Percentiles rank a stretch among this genome's conserved stretches.
Evolutionary conservation across 2,329 filamentous ascomycete species (phyloP).

Genomic region (Diaporthe capsici): DNA sequence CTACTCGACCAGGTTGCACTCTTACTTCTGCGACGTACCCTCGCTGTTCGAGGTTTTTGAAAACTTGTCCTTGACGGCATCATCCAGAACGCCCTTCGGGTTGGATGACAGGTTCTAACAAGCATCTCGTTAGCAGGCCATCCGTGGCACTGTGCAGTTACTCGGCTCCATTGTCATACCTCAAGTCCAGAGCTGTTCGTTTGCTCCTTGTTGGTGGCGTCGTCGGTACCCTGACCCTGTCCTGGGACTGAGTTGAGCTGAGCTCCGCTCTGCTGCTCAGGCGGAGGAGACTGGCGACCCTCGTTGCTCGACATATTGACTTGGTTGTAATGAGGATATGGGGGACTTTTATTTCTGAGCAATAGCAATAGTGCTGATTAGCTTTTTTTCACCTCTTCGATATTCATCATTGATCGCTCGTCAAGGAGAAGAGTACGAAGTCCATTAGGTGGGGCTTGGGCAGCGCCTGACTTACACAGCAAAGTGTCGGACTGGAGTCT

Average conservation of each 20-base stretch:
- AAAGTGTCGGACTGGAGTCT: background rate
- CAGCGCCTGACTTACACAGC: slow-evolving; percentile 11
- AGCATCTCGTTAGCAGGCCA: slow-evolving; percentile 36
- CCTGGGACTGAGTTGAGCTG: slow-evolving; percentile 73
- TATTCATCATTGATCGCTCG: background rate
- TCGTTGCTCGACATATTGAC: slow-evolving; percentile 72
- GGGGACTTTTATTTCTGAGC: background rate
- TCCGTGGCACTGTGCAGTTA: background rate
- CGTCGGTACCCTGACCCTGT: slow-evolving; percentile 70
- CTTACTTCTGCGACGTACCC: slow-evolving; percentile 21
- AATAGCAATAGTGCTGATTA: background rate
- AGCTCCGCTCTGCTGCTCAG: slow-evolving; percentile 74
- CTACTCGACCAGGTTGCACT: background rate
- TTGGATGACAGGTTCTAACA: slow-evolving; percentile 71
- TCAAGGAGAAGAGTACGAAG: background rate
- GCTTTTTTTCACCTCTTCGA: background rate
- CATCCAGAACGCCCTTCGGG: slow-evolving; percentile 75
- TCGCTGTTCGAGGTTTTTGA: slow-evolving; percentile 57
- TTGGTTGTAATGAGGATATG: slow-evolving; percentile 23
- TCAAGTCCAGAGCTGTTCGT: slow-evolving; percentile 66
- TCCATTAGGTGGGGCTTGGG: background rate
- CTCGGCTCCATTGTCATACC: slow-evolving; percentile 51
- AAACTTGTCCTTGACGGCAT: slow-evolving; percentile 72
- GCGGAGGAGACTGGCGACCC: slow-evolving; percentile 84
- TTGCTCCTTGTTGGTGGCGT: slow-evolving; percentile 67